Evolutionary conservation across 2,329 filamentous ascomycete genomes (phyloP).

Genomic region (Colletotrichum lini): DNA sequence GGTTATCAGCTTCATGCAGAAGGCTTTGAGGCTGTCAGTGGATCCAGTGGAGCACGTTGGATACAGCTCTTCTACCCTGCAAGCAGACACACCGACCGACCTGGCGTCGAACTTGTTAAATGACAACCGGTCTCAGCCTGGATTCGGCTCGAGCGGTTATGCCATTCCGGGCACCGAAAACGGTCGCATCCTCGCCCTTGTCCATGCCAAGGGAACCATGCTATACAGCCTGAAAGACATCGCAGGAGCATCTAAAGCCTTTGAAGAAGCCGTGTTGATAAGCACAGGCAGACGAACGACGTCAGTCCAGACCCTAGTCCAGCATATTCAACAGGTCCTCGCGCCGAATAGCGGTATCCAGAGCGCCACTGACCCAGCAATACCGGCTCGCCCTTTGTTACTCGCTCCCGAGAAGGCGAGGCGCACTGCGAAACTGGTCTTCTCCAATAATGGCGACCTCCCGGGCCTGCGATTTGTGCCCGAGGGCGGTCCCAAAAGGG

Average conservation of each 20-base stretch:
- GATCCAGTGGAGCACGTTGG: slow-evolving; percentile 54
- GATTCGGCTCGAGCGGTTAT: slow-evolving; percentile 80
- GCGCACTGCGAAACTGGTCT: slow-evolving; percentile 86
- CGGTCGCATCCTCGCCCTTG: slow-evolving; percentile 90
- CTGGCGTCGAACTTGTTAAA: slow-evolving; percentile 34
- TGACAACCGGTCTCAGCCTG: slow-evolving; percentile 41
- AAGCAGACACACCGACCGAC: background rate
- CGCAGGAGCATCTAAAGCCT: slow-evolving; percentile 84
- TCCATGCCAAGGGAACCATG: slow-evolving; percentile 99
- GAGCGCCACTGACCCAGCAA: slow-evolving; percentile 50
- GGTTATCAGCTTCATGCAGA: slow-evolving; percentile 89
- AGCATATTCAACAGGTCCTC: slow-evolving; percentile 81
- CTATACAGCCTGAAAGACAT: slow-evolving; percentile 91
- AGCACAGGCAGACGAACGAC: slow-evolving; percentile 80
- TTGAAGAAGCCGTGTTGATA: slow-evolving; percentile 95
- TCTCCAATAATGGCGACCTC: slow-evolving; percentile 80
- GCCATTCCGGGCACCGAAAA: slow-evolving; percentile 89
- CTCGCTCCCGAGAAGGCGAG: slow-evolving; percentile 88
- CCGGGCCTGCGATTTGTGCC: slow-evolving; percentile 83
- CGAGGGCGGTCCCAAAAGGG: slow-evolving; percentile 79
- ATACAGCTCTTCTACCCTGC: slow-evolving; percentile 6
- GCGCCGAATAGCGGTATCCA: slow-evolving; percentile 52
- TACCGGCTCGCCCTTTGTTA: slow-evolving; percentile 71
- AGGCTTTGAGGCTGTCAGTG: slow-evolving; percentile 64
- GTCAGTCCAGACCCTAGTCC: slow-evolving; percentile 84